phyloP scores from a whole-genome alignment of 352 stramenopile genomes.

The Phytophthora gonapodyides region DNA sequence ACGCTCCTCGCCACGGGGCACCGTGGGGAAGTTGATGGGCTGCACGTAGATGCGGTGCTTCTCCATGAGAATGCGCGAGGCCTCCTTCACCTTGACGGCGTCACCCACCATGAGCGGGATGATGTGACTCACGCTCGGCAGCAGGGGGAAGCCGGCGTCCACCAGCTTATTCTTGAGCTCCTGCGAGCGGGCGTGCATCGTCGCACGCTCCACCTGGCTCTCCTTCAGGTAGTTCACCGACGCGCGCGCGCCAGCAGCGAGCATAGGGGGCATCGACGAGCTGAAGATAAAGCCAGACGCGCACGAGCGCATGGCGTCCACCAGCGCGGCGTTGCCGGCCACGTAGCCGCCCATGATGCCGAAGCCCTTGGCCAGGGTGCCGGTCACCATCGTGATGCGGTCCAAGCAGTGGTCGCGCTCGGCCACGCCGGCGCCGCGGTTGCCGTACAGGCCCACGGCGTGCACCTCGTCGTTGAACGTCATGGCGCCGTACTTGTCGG shows the following conservation, averaged over 20 bases:
- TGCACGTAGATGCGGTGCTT: slow-evolving; percentile 93
- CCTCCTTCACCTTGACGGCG: slow-evolving; percentile 88
- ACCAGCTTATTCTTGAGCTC: slow-evolving; percentile 87
- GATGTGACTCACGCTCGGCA: slow-evolving; percentile 90
- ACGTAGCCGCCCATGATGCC: slow-evolving; percentile 93
- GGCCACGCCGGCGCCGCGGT: slow-evolving; percentile 82
- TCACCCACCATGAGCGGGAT: slow-evolving; percentile 90
- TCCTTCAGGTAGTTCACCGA: slow-evolving; percentile 87
- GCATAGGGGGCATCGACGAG: slow-evolving; percentile 87
- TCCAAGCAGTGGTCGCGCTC: slow-evolving; percentile 88
- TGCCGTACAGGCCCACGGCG: slow-evolving; percentile 88
- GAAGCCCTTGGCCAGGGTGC: slow-evolving; percentile 90
- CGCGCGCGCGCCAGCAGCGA: slow-evolving; percentile 79
- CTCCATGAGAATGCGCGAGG: slow-evolving; percentile 89
- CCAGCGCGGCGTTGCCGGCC: slow-evolving; percentile 76
- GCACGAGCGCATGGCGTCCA: slow-evolving; percentile 89
- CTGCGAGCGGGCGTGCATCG: slow-evolving; percentile 85
- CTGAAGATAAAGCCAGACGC: slow-evolving; percentile 92
- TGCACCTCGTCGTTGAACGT: slow-evolving; percentile 93
- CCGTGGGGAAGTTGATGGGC: slow-evolving; percentile 93
- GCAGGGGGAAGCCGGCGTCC: slow-evolving; percentile 81
- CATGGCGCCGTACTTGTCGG: slow-evolving; percentile 92
- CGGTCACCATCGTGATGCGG: slow-evolving; percentile 90
- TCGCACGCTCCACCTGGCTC: slow-evolving; percentile 76
- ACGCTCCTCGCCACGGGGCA: slow-evolving; percentile 89